These are phyloP conservation scores for Petunia axillaris DNA, from an alignment of 257 asterid species.

Conservation along the genomic window DNA sequence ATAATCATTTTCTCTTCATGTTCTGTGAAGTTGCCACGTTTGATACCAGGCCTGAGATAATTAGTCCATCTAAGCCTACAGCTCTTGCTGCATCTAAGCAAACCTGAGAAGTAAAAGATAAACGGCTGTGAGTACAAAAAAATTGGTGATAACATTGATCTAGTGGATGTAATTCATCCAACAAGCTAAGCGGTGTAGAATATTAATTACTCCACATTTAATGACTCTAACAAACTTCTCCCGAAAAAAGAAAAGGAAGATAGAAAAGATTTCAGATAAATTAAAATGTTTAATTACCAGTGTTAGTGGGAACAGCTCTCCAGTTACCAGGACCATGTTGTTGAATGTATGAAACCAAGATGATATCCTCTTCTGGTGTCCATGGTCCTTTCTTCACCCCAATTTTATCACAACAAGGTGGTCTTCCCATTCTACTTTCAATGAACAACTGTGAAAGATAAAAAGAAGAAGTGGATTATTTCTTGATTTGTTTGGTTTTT, in stretches of 20 bases:
- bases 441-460: neutral
- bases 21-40: slow-evolving; percentile 63
- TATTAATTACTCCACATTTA: slow-evolving; percentile 47
- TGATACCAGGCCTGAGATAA: slow-evolving; percentile 81
- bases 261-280: neutral
- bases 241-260: neutral
- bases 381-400: slow-evolving; percentile 82
- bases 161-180: slow-evolving; percentile 34
- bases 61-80: slow-evolving; percentile 83
- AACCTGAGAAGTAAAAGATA: slow-evolving; percentile 38
- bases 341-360: slow-evolving; percentile 72
- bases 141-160: neutral
- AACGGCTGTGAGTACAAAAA: neutral
- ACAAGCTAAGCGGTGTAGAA: slow-evolving; percentile 37
- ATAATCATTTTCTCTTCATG: slow-evolving; percentile 73
- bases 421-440: slow-evolving; percentile 55
- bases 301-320: slow-evolving; percentile 75
- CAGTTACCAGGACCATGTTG: slow-evolving; percentile 77
- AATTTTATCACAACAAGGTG: slow-evolving; percentile 64
- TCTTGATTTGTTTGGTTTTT: neutral
- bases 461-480: neutral
- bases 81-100: slow-evolving; percentile 75
- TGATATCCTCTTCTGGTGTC: slow-evolving; percentile 82
- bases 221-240: slow-evolving; percentile 44
- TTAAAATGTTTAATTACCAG: slow-evolving; percentile 43